Evolutionary conservation across 208 protist genomes (phyloP).

Genomic region (Trichomonas tenax): DNA sequence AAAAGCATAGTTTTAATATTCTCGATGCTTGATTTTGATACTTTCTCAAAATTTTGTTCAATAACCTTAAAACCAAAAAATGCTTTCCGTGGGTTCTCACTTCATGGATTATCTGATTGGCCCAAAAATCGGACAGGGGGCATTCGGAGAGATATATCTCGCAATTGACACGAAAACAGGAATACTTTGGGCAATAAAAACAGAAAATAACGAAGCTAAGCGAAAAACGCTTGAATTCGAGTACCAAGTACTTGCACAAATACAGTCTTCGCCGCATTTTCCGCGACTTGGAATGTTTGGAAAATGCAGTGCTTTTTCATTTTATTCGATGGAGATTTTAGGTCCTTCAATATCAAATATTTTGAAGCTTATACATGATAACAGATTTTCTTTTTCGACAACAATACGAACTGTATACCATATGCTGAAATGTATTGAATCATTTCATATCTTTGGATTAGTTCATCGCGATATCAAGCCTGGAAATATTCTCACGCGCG

Average conservation of each 20-base stretch:
- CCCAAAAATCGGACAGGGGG: background rate
- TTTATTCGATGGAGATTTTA: background rate
- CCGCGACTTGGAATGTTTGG: background rate
- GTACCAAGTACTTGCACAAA: background rate
- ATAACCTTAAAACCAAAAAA: no score
- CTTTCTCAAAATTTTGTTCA: no score
- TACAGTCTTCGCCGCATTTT: background rate
- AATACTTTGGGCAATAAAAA: background rate
- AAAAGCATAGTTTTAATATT: no score
- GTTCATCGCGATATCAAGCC: conserved; percentile 10
- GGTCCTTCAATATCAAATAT: background rate
- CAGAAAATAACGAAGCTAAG: background rate
- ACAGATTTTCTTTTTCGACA: background rate
- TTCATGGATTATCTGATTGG: background rate
- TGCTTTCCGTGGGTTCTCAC: background rate
- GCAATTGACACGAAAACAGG: background rate
- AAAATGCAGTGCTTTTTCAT: background rate
- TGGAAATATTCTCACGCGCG: background rate
- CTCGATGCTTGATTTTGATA: no score
- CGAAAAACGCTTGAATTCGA: background rate
- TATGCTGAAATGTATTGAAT: background rate
- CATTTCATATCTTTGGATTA: background rate
- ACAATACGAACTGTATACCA: background rate
- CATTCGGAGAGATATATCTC: background rate
- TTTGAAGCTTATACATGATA: no score